Base-by-base conservation (phyloP, 768 basidiomycete species). In the Hysterangium stoloniferum region DNA sequence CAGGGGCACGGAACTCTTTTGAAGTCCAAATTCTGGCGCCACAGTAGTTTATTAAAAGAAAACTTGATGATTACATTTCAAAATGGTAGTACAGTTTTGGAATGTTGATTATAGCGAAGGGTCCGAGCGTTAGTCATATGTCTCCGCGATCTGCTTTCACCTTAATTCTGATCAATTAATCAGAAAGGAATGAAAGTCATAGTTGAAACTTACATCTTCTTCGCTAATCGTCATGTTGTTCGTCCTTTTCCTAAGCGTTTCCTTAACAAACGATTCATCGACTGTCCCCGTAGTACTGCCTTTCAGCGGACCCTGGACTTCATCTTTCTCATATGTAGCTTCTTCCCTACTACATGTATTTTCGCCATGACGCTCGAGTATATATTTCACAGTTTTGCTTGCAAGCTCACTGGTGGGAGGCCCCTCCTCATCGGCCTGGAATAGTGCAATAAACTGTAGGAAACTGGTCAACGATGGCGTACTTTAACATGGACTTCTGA, bases 401-500 rank as follows among this genome's bases (percentile, higher is more conserved):
- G 34, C 54, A 28, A 65, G 33, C 25, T 58, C 59, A 11, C 50
- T 48, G n/a, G 54, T 28, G 8, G 54, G 12, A 34, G 49, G 15
- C 24, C 41, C 41, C 20, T 42, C 43, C 12, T 42, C 35, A 56
- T 66, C 65, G 4, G 65, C 64, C 64, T 65, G 34, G 2, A 41
- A n/a, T 47, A 5, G 32, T 42, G 43, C 4, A 45, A 31, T 8
- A 12, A 20, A 54, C 36, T 11, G 13, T 12, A 19, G 37, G 29
- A 37, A 50, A 13, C n/a, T n/a, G n/a, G n/a, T n/a, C n/a, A 11
- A 24, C n/a, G 6, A 22, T 6, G 27, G 34, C 57, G 25, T 12
- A 66, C 83, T 74, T 86, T 85, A 40, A 84, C 68, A 15, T 67
- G 64, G 4, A 84, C 84, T 63, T 86, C 84, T 2, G 84, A 84